These are phyloP conservation scores for Stachybotrys elegans DNA, from an alignment of 2,329 filamentous ascomycete genomes.

Conservation along the genomic window DNA sequence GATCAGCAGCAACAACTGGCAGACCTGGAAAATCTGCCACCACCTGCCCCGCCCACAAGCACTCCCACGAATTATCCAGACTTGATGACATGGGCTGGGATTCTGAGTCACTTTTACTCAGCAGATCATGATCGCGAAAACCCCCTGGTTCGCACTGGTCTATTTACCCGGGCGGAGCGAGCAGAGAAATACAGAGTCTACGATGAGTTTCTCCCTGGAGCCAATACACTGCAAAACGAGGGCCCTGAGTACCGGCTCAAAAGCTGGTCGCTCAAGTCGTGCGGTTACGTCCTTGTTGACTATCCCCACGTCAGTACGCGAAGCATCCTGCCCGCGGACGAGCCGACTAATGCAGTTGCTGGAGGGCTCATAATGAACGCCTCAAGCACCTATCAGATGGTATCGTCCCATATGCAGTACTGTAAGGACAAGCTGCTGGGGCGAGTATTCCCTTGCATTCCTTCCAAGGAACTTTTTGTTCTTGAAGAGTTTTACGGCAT, in stretches of 20 bases:
- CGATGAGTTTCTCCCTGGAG: conserved; percentile 19
- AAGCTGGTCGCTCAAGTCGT: conserved; percentile 51
- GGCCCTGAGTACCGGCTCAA: conserved; percentile 28
- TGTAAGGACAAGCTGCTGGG: conserved; percentile 30
- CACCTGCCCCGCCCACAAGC: too few relatives aligned
- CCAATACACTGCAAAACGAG: conserved; percentile 16
- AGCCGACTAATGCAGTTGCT: conserved; percentile 11
- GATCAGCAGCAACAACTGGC: too few relatives aligned
- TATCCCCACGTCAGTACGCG: conserved; percentile 28
- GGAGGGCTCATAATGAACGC: too few relatives aligned
- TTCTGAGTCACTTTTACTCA: conserved; percentile 38
- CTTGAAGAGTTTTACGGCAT: conserved; percentile 28
- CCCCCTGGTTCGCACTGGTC: not conserved
- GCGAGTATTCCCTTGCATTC: conserved; percentile 24
- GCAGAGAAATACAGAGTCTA: too few relatives aligned
- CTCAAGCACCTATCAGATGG: conserved; percentile 16
- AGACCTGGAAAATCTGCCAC: too few relatives aligned
- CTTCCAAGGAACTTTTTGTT: conserved; percentile 19
- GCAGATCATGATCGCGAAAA: conserved; percentile 24
- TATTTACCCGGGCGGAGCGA: too few relatives aligned
- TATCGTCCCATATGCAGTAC: conserved; percentile 27
- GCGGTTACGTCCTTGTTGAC: conserved; percentile 52
- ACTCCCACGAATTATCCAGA: too few relatives aligned
- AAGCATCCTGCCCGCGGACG: conserved; percentile 21
- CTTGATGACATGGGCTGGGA: conserved; percentile 33